A percentile compares a stretch with the other conserved stretches of the same genome.
These are phyloP conservation scores for Aspergillus pseudotamarii DNA, from an alignment of 2,329 filamentous ascomycete genomes.

Conservation along the genomic window DNA sequence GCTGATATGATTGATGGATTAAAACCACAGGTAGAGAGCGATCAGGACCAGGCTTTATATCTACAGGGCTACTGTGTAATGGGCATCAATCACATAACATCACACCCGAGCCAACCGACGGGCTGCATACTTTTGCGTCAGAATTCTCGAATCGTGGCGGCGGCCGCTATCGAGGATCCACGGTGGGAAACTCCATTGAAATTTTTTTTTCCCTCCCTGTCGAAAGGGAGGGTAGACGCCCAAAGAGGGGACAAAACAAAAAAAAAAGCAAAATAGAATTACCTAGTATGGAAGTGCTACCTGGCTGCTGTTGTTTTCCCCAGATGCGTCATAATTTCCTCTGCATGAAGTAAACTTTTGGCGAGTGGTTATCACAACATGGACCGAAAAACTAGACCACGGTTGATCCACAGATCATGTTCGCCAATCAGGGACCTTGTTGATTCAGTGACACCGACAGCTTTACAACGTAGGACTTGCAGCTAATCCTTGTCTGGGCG, in stretches of 20 bases:
- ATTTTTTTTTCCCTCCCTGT: not conserved
- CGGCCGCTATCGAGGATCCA: conserved; percentile 13
- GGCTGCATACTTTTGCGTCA: conserved; percentile 14
- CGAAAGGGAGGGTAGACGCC: not conserved
- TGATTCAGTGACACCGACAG: not conserved
- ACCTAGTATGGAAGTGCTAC: not conserved
- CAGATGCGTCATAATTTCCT: conserved; percentile 35
- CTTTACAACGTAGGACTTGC: not conserved
- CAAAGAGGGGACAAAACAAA: not conserved
- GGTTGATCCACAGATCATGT: not conserved
- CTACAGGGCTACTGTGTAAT: conserved; percentile 1
- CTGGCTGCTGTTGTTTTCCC: conserved; percentile 17
- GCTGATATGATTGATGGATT: not conserved
- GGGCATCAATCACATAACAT: conserved; percentile 6
- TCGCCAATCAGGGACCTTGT: not conserved
- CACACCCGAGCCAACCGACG: conserved; percentile 12
- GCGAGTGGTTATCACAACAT: not conserved
- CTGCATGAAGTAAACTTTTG: conserved; percentile 10
- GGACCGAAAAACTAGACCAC: conserved; percentile 3
- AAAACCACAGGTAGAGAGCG: not conserved
- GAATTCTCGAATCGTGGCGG: conserved; percentile 14
- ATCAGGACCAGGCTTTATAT: conserved; percentile 9
- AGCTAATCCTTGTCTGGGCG: not conserved
- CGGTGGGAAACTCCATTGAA: not conserved
- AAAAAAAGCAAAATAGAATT: not conserved